These are phyloP conservation scores for Cruciata laevipes DNA, from an alignment of 257 asterid genomes.

Conservation along the genomic window DNA sequence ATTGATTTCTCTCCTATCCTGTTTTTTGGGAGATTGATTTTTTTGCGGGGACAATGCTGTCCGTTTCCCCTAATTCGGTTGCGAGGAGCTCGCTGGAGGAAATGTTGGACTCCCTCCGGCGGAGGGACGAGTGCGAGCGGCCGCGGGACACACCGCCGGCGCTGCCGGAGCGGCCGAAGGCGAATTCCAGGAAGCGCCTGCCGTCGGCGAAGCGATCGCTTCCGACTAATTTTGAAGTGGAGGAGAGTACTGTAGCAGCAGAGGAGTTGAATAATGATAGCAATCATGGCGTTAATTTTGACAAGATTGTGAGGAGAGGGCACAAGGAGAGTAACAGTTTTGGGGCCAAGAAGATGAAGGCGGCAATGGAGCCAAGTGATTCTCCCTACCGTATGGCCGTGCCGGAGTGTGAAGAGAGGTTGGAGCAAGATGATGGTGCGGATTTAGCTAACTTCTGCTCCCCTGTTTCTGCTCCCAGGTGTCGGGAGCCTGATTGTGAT, in stretches of 20 bases:
- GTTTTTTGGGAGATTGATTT: background rate
- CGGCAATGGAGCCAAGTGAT: slow-evolving; percentile 36
- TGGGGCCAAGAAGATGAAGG: slow-evolving; percentile 43
- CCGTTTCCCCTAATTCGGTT: slow-evolving; percentile 47
- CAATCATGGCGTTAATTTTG: background rate
- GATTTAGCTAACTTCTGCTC: slow-evolving; percentile 19
- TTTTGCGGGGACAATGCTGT: slow-evolving; percentile 33
- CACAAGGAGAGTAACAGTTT: slow-evolving; percentile 29
- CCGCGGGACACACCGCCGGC: slow-evolving; percentile 79
- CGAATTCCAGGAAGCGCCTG: slow-evolving; percentile 50
- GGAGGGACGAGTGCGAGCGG: slow-evolving; percentile 47
- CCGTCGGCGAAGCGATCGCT: slow-evolving; percentile 56
- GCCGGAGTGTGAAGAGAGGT: slow-evolving; percentile 16
- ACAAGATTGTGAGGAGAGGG: slow-evolving; percentile 13
- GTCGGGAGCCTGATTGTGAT: slow-evolving; percentile 37
- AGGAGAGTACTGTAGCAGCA: slow-evolving; percentile 20
- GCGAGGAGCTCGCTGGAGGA: slow-evolving; percentile 87
- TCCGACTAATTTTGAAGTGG: slow-evolving; percentile 31
- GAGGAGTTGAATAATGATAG: slow-evolving; percentile 8
- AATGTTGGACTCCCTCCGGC: slow-evolving; percentile 81
- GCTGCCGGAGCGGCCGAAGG: slow-evolving; percentile 71
- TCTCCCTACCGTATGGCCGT: slow-evolving; percentile 36
- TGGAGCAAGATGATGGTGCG: slow-evolving; percentile 27
- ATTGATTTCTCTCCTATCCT: background rate
- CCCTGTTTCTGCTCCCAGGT: slow-evolving; percentile 27